phyloP scores from a whole-genome alignment of 208 protist species.

The Trichomonas vaginalis region DNA sequence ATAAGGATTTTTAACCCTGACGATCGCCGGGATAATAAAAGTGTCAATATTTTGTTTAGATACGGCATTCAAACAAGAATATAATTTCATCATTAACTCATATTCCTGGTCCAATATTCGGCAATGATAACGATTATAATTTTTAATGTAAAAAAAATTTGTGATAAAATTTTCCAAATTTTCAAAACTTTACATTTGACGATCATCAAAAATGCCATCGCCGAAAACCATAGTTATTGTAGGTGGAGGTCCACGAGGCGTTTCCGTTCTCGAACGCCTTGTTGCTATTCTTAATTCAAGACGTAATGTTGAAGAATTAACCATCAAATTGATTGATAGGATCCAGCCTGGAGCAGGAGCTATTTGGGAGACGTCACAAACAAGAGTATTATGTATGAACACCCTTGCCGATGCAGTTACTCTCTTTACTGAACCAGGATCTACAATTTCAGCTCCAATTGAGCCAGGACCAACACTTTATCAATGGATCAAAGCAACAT shows the following conservation, averaged over 20 bases:
- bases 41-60: too few species aligned
- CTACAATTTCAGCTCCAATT: neutral
- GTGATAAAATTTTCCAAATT: neutral
- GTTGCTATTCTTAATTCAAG: neutral
- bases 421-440: neutral
- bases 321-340: neutral
- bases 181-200: neutral
- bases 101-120: too few species aligned
- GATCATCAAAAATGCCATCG: neutral
- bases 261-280: neutral
- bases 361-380: neutral
- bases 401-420: neutral
- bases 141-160: too few species aligned
- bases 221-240: neutral
- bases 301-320: neutral
- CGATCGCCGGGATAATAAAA: too few species aligned
- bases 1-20: too few species aligned
- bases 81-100: too few species aligned
- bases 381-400: neutral
- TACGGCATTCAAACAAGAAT: too few species aligned
- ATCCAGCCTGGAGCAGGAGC: neutral
- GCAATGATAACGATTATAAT: too few species aligned
- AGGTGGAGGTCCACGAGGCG: neutral
- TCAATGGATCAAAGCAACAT: neutral
- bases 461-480: neutral